Base-by-base conservation (phyloP, 345 rosid species). In the Eucalyptus cladocalyx region DNA sequence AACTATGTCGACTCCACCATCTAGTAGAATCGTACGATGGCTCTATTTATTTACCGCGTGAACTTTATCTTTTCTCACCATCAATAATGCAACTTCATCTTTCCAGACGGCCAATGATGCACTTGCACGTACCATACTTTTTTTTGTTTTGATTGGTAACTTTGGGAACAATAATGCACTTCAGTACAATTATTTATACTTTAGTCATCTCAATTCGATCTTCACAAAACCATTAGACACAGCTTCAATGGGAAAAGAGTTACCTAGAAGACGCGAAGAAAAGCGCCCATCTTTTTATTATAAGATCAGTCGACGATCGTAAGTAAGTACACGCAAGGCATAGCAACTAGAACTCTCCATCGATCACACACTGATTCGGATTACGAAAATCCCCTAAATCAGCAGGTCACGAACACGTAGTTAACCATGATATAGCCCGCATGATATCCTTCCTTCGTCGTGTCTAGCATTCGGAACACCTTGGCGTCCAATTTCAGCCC, bases 401-500 rank as follows among this genome's bases (percentile, higher is more conserved):
- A 76, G 42, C 96, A 93, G 89, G 89, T 88, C 80, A 94, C 94
- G 89, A 94, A 93, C 88, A 88, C 86, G 91, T 93, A 93, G 91
- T 92, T 89, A 58, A 93, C 96, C n/a, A 45, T 91, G 2, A 94
- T 92, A 87, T 93, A 90, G 6, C 95, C 96, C 89, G 86, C 88
- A 23, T 91, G 91, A 51, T 83, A 0, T 28, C 95, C 96, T 60
- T 19, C 95, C 92, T 40, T 93, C 67, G 4, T 40, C 17, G 91
- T 93, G 87, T 94, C 95, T 42, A 95, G 88, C 88, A 91, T 93
- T 14, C 17, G 69, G 90, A 95, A 95, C 65, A 94, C 91, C 6
- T 23, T 89, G 0, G 53, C 91, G 37, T 95, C 97, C 90, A 94
- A 88, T 87, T 94, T 95, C 30, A 94, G 89, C 19, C 97, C 97